Evolutionary conservation across 768 basidiomycete genomes (phyloP).

Genomic region (Boletus rex-veris): DNA sequence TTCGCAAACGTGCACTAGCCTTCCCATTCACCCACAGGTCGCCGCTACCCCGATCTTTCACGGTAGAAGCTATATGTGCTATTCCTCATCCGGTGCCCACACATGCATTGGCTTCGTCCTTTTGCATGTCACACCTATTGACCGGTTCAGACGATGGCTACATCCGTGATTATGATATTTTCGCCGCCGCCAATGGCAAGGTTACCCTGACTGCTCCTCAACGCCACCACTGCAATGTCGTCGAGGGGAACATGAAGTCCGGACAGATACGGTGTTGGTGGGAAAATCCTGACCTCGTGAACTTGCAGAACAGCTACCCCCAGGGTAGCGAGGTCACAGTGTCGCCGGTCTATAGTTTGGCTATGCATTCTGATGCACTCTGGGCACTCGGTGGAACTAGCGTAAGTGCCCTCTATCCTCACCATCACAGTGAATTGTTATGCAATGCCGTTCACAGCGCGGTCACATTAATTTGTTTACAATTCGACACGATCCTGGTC

Average conservation of each 20-base stretch:
- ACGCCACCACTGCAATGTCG: conserved; percentile 82
- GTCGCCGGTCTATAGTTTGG: conserved; percentile 85
- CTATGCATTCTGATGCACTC: conserved; percentile 88
- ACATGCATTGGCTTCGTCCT: conserved; percentile 81
- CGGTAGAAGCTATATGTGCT: conserved; percentile 88
- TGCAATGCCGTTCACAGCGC: conserved; percentile 43
- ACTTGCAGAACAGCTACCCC: conserved; percentile 23
- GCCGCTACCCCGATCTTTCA: conserved; percentile 57
- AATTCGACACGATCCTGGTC: conserved; percentile 88
- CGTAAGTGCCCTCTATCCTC: conserved; percentile 44
- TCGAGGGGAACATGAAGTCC: conserved; percentile 88
- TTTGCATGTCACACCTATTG: conserved; percentile 83
- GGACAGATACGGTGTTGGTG: conserved; percentile 88
- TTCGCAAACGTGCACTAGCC: conserved; percentile 46
- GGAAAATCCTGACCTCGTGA: conserved; percentile 56
- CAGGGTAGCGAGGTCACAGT: conserved; percentile 49
- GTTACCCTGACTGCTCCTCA: conserved; percentile 85
- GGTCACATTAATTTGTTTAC: conserved; percentile 95
- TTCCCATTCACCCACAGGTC: conserved; percentile 30
- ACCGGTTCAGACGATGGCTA: conserved; percentile 95
- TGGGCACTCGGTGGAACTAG: conserved; percentile 89
- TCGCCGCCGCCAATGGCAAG: conserved; percentile 83
- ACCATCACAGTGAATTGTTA: conserved; percentile 15
- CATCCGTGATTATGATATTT: conserved; percentile 90
- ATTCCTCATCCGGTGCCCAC: conserved; percentile 87